A percentile compares a stretch with the other conserved stretches of the same genome.
These are phyloP conservation scores for Aspergillus steynii DNA, from an alignment of 495 filamentous ascomycete genomes.

Conservation along the genomic window DNA sequence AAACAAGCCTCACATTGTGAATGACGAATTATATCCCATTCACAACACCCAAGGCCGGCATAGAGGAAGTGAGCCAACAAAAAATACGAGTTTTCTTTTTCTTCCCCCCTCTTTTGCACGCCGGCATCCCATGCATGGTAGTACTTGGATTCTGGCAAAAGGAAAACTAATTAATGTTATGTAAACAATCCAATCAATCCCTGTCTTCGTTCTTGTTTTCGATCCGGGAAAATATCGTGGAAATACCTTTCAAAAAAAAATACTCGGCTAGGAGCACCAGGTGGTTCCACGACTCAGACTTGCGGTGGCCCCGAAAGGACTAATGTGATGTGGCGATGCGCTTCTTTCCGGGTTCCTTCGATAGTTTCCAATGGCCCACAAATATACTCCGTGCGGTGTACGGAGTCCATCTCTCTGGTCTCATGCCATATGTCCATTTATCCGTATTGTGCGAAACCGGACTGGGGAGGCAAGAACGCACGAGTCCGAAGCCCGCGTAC, in stretches of 20 bases:
- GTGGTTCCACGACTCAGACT: background rate
- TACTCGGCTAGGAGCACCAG: background rate
- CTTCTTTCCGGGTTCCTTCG: background rate
- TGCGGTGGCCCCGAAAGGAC: background rate
- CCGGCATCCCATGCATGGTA: no score
- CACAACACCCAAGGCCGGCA: background rate
- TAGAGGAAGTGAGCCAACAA: background rate
- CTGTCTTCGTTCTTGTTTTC: background rate
- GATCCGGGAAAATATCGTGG: background rate
- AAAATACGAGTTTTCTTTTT: background rate
- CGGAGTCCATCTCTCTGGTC: background rate
- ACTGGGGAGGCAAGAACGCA: background rate
- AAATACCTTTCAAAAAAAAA: background rate
- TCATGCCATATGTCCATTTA: background rate
- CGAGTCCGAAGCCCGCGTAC: background rate
- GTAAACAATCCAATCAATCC: background rate
- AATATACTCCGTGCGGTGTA: background rate
- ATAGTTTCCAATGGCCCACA: background rate
- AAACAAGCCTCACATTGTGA: background rate
- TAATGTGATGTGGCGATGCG: background rate
- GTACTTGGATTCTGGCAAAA: no score
- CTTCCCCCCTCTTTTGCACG: no score
- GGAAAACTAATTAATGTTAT: background rate
- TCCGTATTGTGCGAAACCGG: background rate
- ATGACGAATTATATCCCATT: background rate